Evolutionary conservation across 352 stramenopile genomes (phyloP).

Genomic region (Peronospora destructor): DNA sequence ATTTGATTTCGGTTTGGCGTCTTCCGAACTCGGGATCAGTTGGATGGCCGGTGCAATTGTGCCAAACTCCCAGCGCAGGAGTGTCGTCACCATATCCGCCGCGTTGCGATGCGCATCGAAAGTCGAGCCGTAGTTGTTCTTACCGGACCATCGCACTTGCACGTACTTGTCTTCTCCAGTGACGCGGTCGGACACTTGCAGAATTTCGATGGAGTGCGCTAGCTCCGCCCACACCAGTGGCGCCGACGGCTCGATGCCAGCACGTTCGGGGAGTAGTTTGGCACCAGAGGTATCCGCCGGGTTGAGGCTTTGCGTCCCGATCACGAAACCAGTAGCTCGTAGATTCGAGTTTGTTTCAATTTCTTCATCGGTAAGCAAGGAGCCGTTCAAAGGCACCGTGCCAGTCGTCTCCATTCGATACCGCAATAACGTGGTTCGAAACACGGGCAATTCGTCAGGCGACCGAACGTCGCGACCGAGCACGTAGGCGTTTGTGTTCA

Average conservation of each 20-base stretch:
- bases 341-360: conserved; percentile 6
- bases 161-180: conserved; percentile 24
- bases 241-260: conserved; percentile 24
- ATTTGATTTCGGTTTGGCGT: conserved; percentile 1
- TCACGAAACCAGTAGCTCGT: conserved; percentile 28
- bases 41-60: conserved; percentile 35
- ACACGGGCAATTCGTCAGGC: conserved; percentile 33
- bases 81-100: conserved; percentile 37
- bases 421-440: conserved; percentile 40
- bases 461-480: conserved; percentile 42
- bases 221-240: conserved; percentile 40
- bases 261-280: conserved; percentile 28
- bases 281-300: conserved; percentile 27
- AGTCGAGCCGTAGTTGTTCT: conserved; percentile 43
- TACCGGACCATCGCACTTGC: conserved; percentile 40
- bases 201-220: conserved; percentile 38
- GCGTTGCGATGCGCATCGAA: conserved; percentile 43
- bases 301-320: conserved; percentile 48
- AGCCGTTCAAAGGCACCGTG: conserved; percentile 9
- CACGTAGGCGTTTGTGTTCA: conserved; percentile 34
- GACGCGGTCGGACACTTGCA: conserved; percentile 26
- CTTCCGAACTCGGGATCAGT: conserved; percentile 21
- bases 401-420: conserved; percentile 38
- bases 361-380: conserved; percentile 9
- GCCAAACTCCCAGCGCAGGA: conserved; percentile 44